Base-by-base conservation (phyloP, 345 rosid genomes). In the Aegle marmelos region DNA sequence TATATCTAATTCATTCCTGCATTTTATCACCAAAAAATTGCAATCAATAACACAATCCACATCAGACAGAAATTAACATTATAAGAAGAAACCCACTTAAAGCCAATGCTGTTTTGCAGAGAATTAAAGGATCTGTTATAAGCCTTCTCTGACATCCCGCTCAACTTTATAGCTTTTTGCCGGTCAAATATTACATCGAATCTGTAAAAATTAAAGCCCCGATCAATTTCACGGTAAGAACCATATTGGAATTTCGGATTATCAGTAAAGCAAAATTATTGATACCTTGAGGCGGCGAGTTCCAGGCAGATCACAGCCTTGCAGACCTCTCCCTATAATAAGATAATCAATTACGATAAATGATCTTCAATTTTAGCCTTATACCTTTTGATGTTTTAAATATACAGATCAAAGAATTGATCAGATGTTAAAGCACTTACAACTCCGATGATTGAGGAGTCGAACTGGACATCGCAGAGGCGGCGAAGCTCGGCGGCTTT, bases 401-500 rank as follows among this genome's bases (percentile, higher is more conserved):
- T 70, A 17, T 5, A 3, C 24, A 0, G 57, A 61, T 66, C 19
- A 25, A 66, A 24, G n/a, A 7, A 54, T 56, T 0, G 48, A 57
- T 53, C 2, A 24, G 34, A 31, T 17, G 4, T 7, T 17, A 11
- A 24, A 50, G 13, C 6, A 65, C 90, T 85, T 84, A 95, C 99
- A 39, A 96, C 88, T 66, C 99, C 98, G 82, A 96, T 90, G 68
- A 94, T 56, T 31, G 99, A 96, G 45, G 99, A 94, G 75, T 94
- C 97, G 74, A 96, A 96, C 79, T 89, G 97, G 25, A 91, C 94
- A 75, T 96, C 98, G 66, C 93, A 91, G 64, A 96, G 95, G 74
- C 99, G 98, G 72, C 98, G 98, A 74, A 94, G 87, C 92, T 96
- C 98, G 6, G 97, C 91, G 0, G 98, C 99, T 84, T 92, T 94